Conservation (phyloP, 2,329 filamentous ascomycete genomes). For the Talaromyces sp. region DNA sequence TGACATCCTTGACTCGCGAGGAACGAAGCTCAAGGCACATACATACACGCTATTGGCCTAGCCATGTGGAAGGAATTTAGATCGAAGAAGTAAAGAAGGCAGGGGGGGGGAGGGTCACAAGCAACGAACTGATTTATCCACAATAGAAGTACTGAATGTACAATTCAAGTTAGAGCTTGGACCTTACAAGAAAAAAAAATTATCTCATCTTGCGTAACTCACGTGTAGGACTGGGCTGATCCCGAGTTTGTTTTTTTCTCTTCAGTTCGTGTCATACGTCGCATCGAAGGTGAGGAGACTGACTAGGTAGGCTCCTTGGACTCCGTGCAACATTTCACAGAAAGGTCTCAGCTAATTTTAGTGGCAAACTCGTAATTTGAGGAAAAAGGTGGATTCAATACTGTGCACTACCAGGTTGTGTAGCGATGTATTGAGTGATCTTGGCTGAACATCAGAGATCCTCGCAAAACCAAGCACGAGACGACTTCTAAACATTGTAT, state of each 20-base stretch:
- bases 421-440: not conserved
- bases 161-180: not conserved
- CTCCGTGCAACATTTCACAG: not conserved
- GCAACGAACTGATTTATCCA: not conserved
- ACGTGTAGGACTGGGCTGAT: not conserved
- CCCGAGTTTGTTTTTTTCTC: not conserved
- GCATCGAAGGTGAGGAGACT: not conserved
- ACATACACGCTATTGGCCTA: not conserved
- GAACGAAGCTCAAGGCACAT: not conserved
- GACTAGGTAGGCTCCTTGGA: not conserved
- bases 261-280: not conserved
- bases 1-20: not conserved
- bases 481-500: not conserved
- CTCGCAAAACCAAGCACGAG: not conserved
- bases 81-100: not conserved
- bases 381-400: not conserved
- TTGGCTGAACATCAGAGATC: not conserved
- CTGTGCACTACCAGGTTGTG: not conserved
- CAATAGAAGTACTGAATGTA: not conserved
- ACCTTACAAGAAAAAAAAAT: not conserved
- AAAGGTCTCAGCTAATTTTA: not conserved
- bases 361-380: not conserved
- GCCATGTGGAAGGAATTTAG: constrained; percentile 1
- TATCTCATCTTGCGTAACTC: not conserved
- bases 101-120: not conserved